Conservation (phyloP, 2,329 filamentous ascomycete genomes). For the Lasiodiplodia gonubiensis region DNA sequence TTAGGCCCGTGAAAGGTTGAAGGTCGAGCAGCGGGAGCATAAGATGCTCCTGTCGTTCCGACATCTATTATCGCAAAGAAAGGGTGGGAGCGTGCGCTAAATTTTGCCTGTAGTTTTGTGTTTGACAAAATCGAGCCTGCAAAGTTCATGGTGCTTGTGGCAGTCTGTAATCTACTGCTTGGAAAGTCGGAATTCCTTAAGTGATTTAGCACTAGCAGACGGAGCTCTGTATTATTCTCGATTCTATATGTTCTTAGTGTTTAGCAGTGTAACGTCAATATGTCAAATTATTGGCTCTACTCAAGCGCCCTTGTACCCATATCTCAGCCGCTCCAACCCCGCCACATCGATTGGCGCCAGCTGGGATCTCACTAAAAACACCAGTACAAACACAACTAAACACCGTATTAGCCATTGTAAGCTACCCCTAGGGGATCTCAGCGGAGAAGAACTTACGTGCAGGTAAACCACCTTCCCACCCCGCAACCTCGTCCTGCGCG, state of each 20-base stretch:
- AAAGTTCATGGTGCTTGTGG: neutral
- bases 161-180: neutral
- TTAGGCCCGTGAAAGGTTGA: too few relatives aligned
- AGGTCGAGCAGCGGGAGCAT: too few relatives aligned
- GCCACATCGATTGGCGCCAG: slow-evolving; percentile 72
- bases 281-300: neutral
- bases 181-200: neutral
- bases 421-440: slow-evolving; percentile 43
- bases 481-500: slow-evolving; percentile 37
- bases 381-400: slow-evolving; percentile 64
- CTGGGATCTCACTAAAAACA: slow-evolving; percentile 67
- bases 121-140: neutral
- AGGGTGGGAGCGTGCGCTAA: neutral
- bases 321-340: slow-evolving; percentile 23
- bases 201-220: neutral
- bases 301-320: slow-evolving; percentile 29
- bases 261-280: neutral
- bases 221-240: neutral
- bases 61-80: neutral
- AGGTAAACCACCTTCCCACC: slow-evolving; percentile 46
- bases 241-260: neutral
- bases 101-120: neutral
- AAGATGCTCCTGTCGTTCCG: neutral
- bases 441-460: slow-evolving; percentile 31
- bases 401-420: neutral